phyloP scores from a whole-genome alignment of 2,329 filamentous ascomycete genomes.

The Trematosphaeria pertusa region DNA sequence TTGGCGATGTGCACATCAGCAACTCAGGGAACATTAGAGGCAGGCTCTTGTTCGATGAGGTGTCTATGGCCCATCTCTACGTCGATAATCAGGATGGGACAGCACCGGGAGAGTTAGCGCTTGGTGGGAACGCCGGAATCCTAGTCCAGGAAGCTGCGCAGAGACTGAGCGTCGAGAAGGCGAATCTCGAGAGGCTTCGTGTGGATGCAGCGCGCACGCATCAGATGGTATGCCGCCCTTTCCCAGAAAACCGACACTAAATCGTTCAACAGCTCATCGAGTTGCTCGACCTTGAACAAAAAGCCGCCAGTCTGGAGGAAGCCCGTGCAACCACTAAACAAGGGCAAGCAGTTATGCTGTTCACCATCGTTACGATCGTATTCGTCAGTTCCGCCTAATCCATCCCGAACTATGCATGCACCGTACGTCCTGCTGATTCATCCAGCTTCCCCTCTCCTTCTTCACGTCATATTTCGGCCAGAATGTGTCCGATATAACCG shows the following conservation, averaged over 20 bases:
- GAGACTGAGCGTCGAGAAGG: no score
- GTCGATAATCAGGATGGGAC: no score
- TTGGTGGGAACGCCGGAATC: no score
- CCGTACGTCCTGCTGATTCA: no score
- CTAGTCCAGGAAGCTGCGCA: no score
- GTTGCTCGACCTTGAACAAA: slow-evolving; percentile 13
- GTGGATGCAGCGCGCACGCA: neutral
- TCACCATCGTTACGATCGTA: slow-evolving; percentile 19
- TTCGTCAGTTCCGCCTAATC: slow-evolving; percentile 10
- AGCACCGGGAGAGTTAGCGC: no score
- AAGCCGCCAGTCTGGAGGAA: slow-evolving; percentile 10
- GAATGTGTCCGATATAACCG: slow-evolving; percentile 14
- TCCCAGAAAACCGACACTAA: neutral
- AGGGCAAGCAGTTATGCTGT: slow-evolving; percentile 15
- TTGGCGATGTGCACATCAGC: no score
- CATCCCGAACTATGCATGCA: neutral
- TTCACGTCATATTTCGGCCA: slow-evolving; percentile 19
- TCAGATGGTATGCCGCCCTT: no score
- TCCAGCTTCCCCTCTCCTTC: slow-evolving; percentile 15
- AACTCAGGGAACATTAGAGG: no score
- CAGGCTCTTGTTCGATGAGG: no score
- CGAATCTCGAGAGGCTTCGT: neutral
- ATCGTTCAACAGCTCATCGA: slow-evolving; percentile 5
- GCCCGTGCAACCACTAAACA: slow-evolving; percentile 10
- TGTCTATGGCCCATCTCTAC: no score